Percentiles rank a stretch among this genome's conserved stretches.
Evolutionary conservation across 129 eudicot genomes (phyloP).

Genomic region (Apium graveolens): DNA sequence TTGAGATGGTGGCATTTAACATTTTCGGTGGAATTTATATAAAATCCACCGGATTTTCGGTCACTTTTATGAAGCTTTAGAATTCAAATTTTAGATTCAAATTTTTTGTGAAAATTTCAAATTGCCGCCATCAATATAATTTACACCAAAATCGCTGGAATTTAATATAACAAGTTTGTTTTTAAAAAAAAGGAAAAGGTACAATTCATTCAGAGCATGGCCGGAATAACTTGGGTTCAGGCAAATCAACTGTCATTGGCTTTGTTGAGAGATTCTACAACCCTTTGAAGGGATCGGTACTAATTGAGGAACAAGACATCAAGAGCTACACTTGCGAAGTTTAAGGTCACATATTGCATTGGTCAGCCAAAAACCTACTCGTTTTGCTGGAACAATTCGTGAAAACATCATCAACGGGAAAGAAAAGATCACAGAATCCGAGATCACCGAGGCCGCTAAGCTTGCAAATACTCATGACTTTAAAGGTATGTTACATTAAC

Average conservation of each 20-base stretch:
- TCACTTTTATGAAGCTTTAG: no score
- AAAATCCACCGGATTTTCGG: no score
- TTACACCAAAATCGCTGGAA: no score
- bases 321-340: slow-evolving; percentile 44
- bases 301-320: slow-evolving; percentile 49
- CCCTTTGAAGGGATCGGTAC: slow-evolving; percentile 48
- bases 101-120: no score
- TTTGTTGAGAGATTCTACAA: slow-evolving; percentile 67
- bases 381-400: slow-evolving; percentile 58
- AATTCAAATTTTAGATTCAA: no score
- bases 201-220: no score
- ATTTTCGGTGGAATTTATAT: no score
- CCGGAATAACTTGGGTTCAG: no score
- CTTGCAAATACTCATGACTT: slow-evolving; percentile 77
- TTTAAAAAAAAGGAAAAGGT: no score
- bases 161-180: no score
- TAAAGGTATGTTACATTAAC: slow-evolving; percentile 1
- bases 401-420: slow-evolving; percentile 64
- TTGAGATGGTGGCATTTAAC: no score
- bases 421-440: slow-evolving; percentile 50
- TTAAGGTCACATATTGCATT: slow-evolving; percentile 61
- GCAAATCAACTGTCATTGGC: slow-evolving; percentile 69
- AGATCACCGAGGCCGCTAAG: slow-evolving; percentile 56
- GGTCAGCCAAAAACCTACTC: slow-evolving; percentile 79
- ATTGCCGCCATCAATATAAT: no score